Evolutionary conservation across 2,329 filamentous ascomycete genomes (phyloP).

Genomic region (Coccinonectria pachysandricola): DNA sequence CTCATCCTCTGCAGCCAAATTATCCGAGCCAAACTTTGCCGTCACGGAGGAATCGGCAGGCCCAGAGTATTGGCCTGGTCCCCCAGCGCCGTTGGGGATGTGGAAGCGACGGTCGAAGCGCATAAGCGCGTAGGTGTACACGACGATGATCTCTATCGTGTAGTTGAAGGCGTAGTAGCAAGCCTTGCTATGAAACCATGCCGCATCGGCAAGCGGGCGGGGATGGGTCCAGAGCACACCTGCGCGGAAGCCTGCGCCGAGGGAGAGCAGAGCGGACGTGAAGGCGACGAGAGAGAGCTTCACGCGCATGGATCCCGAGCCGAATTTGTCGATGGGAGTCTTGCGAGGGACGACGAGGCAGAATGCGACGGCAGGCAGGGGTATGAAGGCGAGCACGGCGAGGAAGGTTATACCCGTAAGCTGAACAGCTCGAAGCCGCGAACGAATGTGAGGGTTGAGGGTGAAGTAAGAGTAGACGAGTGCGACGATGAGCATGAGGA

Average conservation of each 20-base stretch:
- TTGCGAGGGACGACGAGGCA: slow-evolving; percentile 41
- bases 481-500: slow-evolving; percentile 56
- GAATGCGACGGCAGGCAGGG: slow-evolving; percentile 42
- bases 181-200: slow-evolving; percentile 60
- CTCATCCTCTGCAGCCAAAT: too few relatives aligned
- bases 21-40: too few relatives aligned
- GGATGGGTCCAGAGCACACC: slow-evolving; percentile 42
- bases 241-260: slow-evolving; percentile 61
- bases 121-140: slow-evolving; percentile 54
- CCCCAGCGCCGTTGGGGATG: slow-evolving; percentile 58
- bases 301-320: slow-evolving; percentile 52
- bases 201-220: slow-evolving; percentile 41
- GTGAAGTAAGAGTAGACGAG: slow-evolving; percentile 60
- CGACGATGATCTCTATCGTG: slow-evolving; percentile 58
- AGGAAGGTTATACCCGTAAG: slow-evolving; percentile 58
- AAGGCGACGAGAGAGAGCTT: slow-evolving; percentile 57
- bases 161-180: slow-evolving; percentile 78
- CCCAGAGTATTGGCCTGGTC: slow-evolving; percentile 44
- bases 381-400: slow-evolving; percentile 44
- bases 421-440: slow-evolving; percentile 52
- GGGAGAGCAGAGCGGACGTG: slow-evolving; percentile 47
- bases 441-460: slow-evolving; percentile 36
- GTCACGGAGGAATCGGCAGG: too few relatives aligned
- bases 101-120: slow-evolving; percentile 69
- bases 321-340: slow-evolving; percentile 38